Conservation (phyloP, 345 rosid genomes). For the Eucalyptus curtisii region DNA sequence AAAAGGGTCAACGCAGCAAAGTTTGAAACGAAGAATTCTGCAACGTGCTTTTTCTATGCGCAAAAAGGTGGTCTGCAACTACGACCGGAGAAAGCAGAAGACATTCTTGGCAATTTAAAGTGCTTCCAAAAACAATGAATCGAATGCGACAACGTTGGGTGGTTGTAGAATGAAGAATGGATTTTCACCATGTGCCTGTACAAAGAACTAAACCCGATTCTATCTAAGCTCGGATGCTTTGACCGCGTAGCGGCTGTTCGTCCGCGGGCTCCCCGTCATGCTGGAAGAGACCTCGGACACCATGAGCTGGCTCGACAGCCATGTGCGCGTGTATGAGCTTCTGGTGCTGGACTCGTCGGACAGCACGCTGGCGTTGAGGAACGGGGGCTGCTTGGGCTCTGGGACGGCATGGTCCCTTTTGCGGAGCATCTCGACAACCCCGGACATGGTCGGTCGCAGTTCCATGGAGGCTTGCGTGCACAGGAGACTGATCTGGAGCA, state of each 20-base stretch:
- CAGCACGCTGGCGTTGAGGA: conserved; percentile 56
- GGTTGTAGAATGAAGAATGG: neutral
- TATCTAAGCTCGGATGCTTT: neutral
- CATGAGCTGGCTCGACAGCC: neutral
- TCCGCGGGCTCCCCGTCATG: neutral
- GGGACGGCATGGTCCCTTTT: conserved; percentile 16
- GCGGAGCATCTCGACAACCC: conserved; percentile 40
- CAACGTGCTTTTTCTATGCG: neutral
- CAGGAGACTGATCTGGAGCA: conserved; percentile 58
- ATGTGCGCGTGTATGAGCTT: neutral
- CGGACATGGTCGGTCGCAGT: conserved; percentile 50
- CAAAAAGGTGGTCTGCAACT: neutral
- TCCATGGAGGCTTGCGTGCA: conserved; percentile 66
- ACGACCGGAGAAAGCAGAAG: neutral
- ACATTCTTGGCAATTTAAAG: neutral
- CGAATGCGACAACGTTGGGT: neutral
- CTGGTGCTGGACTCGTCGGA: conserved; percentile 6
- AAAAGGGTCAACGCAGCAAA: neutral
- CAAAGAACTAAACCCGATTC: neutral
- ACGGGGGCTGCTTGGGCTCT: conserved; percentile 65
- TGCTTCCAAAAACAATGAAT: neutral
- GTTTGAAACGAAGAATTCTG: neutral
- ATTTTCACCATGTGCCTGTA: neutral
- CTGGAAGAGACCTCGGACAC: neutral
- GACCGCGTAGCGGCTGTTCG: neutral